Evolutionary conservation across 306 rosid species (phyloP).

Genomic region (Prunus dulcis): DNA sequence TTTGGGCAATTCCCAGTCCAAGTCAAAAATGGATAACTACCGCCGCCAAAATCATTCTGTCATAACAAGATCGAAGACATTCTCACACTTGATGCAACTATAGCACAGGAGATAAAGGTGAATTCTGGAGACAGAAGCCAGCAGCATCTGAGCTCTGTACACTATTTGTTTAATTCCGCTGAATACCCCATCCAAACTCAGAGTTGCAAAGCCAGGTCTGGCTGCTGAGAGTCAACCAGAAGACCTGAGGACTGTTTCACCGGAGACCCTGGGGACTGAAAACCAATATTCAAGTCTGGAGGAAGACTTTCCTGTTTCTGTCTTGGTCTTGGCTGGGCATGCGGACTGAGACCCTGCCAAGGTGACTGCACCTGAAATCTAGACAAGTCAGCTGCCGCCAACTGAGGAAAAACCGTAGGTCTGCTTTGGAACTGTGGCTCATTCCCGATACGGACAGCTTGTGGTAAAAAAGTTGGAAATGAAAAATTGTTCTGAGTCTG

Average conservation of each 20-base stretch:
- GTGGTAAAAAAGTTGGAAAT: conserved; percentile 64
- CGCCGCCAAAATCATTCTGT: conserved; percentile 28
- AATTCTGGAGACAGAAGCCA: conserved; percentile 30
- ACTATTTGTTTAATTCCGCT: conserved; percentile 20
- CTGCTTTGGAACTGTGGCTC: conserved; percentile 61
- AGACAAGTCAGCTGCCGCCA: conserved; percentile 66
- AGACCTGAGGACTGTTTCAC: conserved; percentile 84
- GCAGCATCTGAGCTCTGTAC: conserved; percentile 2
- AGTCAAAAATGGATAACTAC: conserved; percentile 23
- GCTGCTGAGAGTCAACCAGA: conserved; percentile 92
- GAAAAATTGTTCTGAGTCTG: conserved; percentile 62
- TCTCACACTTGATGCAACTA: conserved; percentile 21
- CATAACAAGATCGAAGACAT: conserved; percentile 25
- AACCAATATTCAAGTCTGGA: conserved; percentile 94
- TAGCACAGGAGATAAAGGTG: conserved; percentile 18
- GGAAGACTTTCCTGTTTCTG: conserved; percentile 84
- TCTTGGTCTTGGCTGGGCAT: conserved; percentile 65
- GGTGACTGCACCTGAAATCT: conserved; percentile 75
- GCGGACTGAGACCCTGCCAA: conserved; percentile 67
- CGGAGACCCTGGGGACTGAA: conserved; percentile 92
- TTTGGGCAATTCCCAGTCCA: neutral
- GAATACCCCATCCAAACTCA: conserved; percentile 33
- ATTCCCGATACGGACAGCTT: conserved; percentile 40
- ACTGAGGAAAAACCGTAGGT: conserved; percentile 69
- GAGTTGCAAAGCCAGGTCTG: conserved; percentile 95